phyloP scores from a whole-genome alignment of 75 land plant species.

The Sequoiadendron giganteum region DNA sequence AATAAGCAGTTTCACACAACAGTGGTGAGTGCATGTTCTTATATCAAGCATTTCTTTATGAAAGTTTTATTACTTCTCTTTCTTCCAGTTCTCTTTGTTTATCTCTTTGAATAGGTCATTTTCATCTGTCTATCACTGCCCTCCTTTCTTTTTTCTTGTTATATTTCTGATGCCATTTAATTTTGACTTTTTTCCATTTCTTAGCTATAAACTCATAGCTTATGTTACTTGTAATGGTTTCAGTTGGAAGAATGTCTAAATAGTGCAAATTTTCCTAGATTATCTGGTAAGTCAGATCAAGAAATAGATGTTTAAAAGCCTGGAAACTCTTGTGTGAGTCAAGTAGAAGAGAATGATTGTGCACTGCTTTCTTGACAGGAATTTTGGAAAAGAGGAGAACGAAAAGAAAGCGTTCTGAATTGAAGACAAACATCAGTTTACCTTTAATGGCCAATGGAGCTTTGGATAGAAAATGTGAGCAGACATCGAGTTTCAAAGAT shows the following conservation, averaged over 20 bases:
- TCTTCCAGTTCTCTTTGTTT: neutral
- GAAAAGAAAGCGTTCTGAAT: constrained; percentile 75
- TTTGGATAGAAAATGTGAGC: constrained; percentile 57
- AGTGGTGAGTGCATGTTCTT: constrained; percentile 68
- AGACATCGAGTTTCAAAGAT: constrained; percentile 46
- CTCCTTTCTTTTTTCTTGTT: neutral
- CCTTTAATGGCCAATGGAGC: constrained; percentile 39
- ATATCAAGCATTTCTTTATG: constrained; percentile 10
- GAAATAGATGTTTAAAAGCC: constrained; percentile 58
- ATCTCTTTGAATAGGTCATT: neutral
- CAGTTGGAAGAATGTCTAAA: constrained; percentile 61
- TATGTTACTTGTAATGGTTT: constrained; percentile 5
- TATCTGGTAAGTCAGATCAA: constrained; percentile 38
- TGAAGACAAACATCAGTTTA: constrained; percentile 26
- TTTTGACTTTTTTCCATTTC: neutral
- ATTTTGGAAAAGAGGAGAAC: constrained; percentile 74
- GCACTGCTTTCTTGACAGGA: constrained; percentile 45
- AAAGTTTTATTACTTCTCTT: neutral
- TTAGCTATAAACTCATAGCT: neutral
- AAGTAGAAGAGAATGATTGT: constrained; percentile 60
- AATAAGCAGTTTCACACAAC: constrained; percentile 80
- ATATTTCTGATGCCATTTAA: neutral
- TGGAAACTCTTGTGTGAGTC: constrained; percentile 25
- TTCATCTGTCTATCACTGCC: neutral
- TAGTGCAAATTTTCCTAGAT: constrained; percentile 27